Evolutionary conservation across 2,329 filamentous ascomycete species (phyloP).

Genomic region (Aspergillus candidus): DNA sequence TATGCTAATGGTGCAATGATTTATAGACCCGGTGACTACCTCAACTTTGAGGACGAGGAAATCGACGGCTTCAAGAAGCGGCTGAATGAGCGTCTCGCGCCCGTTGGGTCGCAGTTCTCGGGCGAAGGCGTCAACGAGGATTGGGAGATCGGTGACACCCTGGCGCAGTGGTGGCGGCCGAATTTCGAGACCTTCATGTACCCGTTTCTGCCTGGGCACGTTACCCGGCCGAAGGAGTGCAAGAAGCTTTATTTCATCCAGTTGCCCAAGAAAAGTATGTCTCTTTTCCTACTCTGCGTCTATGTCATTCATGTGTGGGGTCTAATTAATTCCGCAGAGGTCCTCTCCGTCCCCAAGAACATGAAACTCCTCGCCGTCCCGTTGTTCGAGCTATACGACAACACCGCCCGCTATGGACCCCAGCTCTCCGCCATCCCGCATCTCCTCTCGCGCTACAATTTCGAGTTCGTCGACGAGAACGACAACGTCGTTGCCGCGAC

Average conservation of each 20-base stretch:
- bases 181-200: conserved; percentile 99
- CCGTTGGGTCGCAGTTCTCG: conserved; percentile 73
- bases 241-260: conserved; percentile 99
- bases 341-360: conserved; percentile 95
- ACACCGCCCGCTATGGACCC: conserved; percentile 87
- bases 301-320: neutral
- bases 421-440: conserved; percentile 96
- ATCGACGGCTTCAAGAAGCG: conserved; percentile 89
- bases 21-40: conserved; percentile 77
- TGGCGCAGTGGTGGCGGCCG: conserved; percentile 97
- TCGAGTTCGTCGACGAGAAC: conserved; percentile 92
- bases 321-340: conserved; percentile 52
- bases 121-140: conserved; percentile 85
- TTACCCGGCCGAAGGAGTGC: conserved; percentile 94
- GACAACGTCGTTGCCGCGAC: conserved; percentile 81
- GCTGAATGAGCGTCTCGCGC: conserved; percentile 87
- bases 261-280: conserved; percentile 79
- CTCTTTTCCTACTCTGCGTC: conserved; percentile 6
- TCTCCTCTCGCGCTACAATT: conserved; percentile 89
- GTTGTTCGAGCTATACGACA: conserved; percentile 96
- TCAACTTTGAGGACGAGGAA: conserved; percentile 80
- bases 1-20: neutral
- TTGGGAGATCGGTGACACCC: conserved; percentile 90
- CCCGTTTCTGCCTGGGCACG: conserved; percentile 91
- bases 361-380: conserved; percentile 98